Evolutionary conservation across 352 stramenopile genomes (phyloP).

Genomic region (Aphanomyces invadans): DNA sequence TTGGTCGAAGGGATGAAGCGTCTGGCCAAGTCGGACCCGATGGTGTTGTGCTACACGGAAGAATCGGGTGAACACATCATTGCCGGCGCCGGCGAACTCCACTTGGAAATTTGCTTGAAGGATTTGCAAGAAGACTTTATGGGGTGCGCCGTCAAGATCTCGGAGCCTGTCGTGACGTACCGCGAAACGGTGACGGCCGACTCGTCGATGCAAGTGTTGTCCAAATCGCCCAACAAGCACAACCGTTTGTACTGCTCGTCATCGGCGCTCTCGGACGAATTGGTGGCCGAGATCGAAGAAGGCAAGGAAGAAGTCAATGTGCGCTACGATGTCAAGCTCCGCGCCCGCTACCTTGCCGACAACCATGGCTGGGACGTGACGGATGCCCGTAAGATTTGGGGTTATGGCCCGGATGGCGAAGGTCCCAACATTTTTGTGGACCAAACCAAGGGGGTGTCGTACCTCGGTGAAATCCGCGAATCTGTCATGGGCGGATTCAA

Average conservation of each 20-base stretch:
- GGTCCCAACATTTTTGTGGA: slow-evolving; percentile 99
- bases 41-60: slow-evolving; percentile 99
- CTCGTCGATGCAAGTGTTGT: slow-evolving; percentile 94
- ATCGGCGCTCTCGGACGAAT: slow-evolving; percentile 85
- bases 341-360: slow-evolving; percentile 95
- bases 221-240: slow-evolving; percentile 99
- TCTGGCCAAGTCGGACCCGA: slow-evolving; percentile 99
- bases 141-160: slow-evolving; percentile 98
- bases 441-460: slow-evolving; percentile 99
- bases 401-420: slow-evolving; percentile 97
- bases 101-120: slow-evolving; percentile 99
- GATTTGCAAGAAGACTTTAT: slow-evolving; percentile 99
- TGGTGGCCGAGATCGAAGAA: slow-evolving; percentile 96
- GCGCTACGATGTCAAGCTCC: slow-evolving; percentile 94
- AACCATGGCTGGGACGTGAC: slow-evolving; percentile 97
- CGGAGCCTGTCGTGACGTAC: slow-evolving; percentile 98
- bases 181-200: slow-evolving; percentile 96
- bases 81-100: slow-evolving; percentile 97
- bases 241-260: slow-evolving; percentile 99
- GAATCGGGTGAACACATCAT: slow-evolving; percentile 99
- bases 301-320: slow-evolving; percentile 87
- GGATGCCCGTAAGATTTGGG: slow-evolving; percentile 99
- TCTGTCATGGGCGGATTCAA: slow-evolving; percentile 98
- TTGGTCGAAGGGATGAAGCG: slow-evolving; percentile 99
- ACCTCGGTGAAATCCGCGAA: slow-evolving; percentile 99